Percentiles rank a stretch among this genome's conserved stretches.
These are phyloP conservation scores for Ustilago hordei DNA, from an alignment of 1,284 basidiomycete genomes.

Conservation along the genomic window DNA sequence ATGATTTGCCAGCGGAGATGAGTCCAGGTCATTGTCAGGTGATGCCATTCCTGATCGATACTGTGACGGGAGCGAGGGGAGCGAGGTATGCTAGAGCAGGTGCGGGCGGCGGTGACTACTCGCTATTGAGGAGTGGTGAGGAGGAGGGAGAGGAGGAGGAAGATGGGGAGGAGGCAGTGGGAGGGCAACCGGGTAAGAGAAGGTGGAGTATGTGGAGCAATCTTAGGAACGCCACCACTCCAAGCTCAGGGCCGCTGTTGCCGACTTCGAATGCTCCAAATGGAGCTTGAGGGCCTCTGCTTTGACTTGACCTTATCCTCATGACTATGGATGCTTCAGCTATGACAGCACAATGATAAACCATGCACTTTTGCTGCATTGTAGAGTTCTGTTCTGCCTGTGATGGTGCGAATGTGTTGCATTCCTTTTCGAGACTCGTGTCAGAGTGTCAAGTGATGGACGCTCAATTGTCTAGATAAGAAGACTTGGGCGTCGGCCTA, in stretches of 20 bases:
- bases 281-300: not conserved
- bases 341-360: not conserved
- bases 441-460: not conserved
- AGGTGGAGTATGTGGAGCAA: slow-evolving; percentile 39
- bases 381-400: not conserved
- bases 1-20: slow-evolving; percentile 76
- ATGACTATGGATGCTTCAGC: not conserved
- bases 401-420: not conserved
- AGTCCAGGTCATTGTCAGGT: slow-evolving; percentile 36
- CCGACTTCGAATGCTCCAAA: slow-evolving; percentile 9
- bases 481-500: slow-evolving; percentile 20
- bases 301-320: not conserved
- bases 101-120: slow-evolving; percentile 3
- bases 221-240: slow-evolving; percentile 4
- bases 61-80: slow-evolving; percentile 21
- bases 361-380: not conserved
- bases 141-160: slow-evolving; percentile 19
- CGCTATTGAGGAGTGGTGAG: slow-evolving; percentile 14
- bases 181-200: not conserved
- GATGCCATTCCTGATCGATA: slow-evolving; percentile 22
- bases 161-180: not conserved
- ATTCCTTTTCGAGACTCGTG: not conserved
- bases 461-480: slow-evolving; percentile 12
- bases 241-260: slow-evolving; percentile 4
- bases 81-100: slow-evolving; percentile 6